Percentiles rank a stretch among this genome's conserved stretches.
These are phyloP conservation scores for button mushroom (Agaricus bisporus) DNA, from an alignment of 768 basidiomycete species.

Conservation along the genomic window DNA sequence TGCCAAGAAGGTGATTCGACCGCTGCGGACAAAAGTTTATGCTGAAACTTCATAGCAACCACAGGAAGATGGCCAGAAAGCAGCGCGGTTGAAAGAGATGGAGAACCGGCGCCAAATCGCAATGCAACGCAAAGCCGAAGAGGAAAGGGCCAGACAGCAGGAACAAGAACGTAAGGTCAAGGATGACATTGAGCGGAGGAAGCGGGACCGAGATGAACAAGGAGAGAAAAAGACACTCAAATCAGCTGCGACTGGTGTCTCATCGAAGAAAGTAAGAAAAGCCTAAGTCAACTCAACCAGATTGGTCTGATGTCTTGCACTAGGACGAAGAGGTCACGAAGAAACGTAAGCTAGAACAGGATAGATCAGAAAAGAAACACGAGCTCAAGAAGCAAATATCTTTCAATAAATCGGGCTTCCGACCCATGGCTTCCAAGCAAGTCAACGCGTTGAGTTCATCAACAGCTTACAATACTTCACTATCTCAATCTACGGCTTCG, in stretches of 20 bases:
- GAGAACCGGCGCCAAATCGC: conserved; percentile 73
- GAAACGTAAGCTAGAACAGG: conserved; percentile 56
- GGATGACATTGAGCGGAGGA: conserved; percentile 71
- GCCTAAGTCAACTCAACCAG: not conserved
- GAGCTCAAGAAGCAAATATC: conserved; percentile 51
- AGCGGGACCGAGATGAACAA: conserved; percentile 75
- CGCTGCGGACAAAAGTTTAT: not conserved
- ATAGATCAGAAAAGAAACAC: conserved; percentile 9
- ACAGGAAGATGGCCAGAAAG: conserved; percentile 80
- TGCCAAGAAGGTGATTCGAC: conserved; percentile 67
- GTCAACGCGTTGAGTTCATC: conserved; percentile 32
- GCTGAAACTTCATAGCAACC: conserved; percentile 58
- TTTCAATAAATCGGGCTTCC: conserved; percentile 45
- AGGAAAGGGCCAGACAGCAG: conserved; percentile 55
- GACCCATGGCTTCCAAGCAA: conserved; percentile 43
- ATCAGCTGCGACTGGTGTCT: conserved; percentile 18
- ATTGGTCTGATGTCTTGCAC: conserved; percentile 8
- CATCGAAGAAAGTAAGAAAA: conserved; percentile 45
- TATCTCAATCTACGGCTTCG: conserved; percentile 10
- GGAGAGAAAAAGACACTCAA: conserved; percentile 66
- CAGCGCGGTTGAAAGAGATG: conserved; percentile 69
- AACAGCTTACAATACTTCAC: conserved; percentile 30
- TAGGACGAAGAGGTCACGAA: conserved; percentile 67
- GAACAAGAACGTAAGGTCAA: conserved; percentile 70
- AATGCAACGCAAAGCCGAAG: conserved; percentile 70